Conservation (phyloP, 1,139 yeast species). For the Citeromyces hawaiiensis region DNA sequence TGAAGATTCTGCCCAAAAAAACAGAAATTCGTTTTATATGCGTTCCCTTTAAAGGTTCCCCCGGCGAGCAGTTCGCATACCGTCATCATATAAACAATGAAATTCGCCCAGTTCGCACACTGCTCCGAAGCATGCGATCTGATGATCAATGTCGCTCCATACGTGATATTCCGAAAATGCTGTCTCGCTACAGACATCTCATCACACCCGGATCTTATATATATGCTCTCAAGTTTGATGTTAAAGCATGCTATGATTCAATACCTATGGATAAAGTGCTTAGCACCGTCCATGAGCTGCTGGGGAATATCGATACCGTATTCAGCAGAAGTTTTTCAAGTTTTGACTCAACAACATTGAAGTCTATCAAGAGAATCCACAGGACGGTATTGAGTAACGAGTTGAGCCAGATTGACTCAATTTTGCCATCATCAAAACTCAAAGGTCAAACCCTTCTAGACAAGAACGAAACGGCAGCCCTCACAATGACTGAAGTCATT, state of each 20-base stretch:
- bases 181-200: slow-evolving; percentile 17
- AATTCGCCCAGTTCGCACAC: slow-evolving; percentile 23
- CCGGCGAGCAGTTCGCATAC: slow-evolving; percentile 15
- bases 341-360: neutral
- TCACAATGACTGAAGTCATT: slow-evolving; percentile 18
- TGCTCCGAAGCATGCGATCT: slow-evolving; percentile 11
- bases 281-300: slow-evolving; percentile 15
- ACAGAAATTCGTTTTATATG: slow-evolving; percentile 47
- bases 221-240: slow-evolving; percentile 61
- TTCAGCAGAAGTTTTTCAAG: neutral
- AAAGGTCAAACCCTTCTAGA: slow-evolving; percentile 12
- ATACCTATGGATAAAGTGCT: slow-evolving; percentile 40
- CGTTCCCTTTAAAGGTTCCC: slow-evolving; percentile 27
- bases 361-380: slow-evolving; percentile 2
- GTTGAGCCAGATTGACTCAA: slow-evolving; percentile 1
- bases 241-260: slow-evolving; percentile 68
- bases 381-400: slow-evolving; percentile 1
- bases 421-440: neutral
- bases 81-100: slow-evolving; percentile 14
- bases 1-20: slow-evolving; percentile 39
- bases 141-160: slow-evolving; percentile 18
- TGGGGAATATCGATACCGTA: slow-evolving; percentile 2
- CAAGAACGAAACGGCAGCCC: slow-evolving; percentile 15
- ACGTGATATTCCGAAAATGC: slow-evolving; percentile 16
- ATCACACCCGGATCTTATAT: slow-evolving; percentile 16